Evolutionary conservation across 106 monocot species (phyloP), one percentile per base, ranked within the genome.

Genomic region (Phalaenopsis aphrodite): DNA sequence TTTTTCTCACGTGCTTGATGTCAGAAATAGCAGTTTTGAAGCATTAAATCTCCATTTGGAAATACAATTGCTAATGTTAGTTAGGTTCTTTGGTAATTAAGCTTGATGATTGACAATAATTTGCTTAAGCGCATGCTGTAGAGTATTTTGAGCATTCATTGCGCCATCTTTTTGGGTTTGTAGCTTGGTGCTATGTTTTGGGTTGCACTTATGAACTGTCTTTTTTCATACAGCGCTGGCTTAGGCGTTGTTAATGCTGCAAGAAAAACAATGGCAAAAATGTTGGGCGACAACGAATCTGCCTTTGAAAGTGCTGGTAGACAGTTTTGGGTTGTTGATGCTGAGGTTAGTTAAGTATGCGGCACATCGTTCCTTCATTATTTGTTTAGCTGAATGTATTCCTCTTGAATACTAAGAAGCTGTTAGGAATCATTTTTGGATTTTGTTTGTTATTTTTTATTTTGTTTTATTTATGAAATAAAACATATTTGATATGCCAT

Each of bases 321-420:
- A 81, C 98, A 99, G 79, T 99, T 99, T 78, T 99, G 98, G 98
- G 76, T 99, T 79, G 98, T 99, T 80, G 98, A 99, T 99, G 98
- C 98, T 10, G 77, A 81, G 85, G 98, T 99, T 58, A 80, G 85
- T 78, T 57, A 39, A 69, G 36, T 69, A 55, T 6, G 67, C 0
- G 73, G 16, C 18, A 41, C 56, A 57, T 15, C 81, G 45, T 36
- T n/a, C 79, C 42, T 76, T 24, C 43, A 45, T 18, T 18, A 18
- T 38, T 45, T 74, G 36, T 74, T 74, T 74, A 43, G 38, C n/a
- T 43, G 42, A 43, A 1, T 42, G 43, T 43, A 74, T 45, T 19
- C 41, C 45, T 74, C 8, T 42, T 45, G 43, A 45, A 42, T 7
- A 43, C 39, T 39, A 24, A 57, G 30, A 30, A 30, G 30, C 30